A percentile compares a stretch with the other conserved stretches of the same genome.
phyloP scores from a whole-genome alignment of 1,284 basidiomycete species.

The Serendipita sp. region DNA sequence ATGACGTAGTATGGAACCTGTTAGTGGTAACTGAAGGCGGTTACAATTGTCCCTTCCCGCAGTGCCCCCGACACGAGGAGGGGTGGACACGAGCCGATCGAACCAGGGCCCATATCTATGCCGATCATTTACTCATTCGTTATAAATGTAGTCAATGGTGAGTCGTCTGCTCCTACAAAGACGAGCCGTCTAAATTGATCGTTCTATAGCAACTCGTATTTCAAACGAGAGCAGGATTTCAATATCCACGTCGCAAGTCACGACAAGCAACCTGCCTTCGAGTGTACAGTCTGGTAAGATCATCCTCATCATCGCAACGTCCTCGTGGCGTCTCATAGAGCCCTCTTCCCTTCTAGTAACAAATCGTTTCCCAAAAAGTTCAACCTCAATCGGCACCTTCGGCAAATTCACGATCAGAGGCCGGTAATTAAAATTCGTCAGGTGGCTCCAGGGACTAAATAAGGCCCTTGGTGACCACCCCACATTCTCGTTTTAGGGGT shows the following conservation, averaged over 20 bases:
- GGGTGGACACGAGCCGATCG: constrained; percentile 2
- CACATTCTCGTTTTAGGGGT: not conserved
- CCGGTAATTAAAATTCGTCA: not conserved
- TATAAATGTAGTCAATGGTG: constrained; percentile 2
- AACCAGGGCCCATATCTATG: constrained; percentile 4
- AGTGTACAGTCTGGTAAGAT: not conserved
- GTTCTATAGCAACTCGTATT: not conserved
- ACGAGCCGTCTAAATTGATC: not conserved
- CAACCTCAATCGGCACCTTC: not conserved
- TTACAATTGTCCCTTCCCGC: constrained; percentile 6
- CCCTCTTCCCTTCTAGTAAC: not conserved
- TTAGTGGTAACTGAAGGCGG: not conserved
- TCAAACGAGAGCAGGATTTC: constrained; percentile 4
- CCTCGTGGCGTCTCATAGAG: not conserved
- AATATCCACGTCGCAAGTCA: constrained; percentile 6
- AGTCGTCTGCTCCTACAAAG: not conserved
- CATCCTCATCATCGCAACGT: too few relatives aligned
- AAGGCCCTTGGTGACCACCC: not conserved
- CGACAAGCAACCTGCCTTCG: constrained; percentile 4
- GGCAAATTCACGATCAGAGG: constrained; percentile 2
- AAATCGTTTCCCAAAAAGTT: constrained; percentile 2
- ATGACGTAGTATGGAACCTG: constrained; percentile 2
- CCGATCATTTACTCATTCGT: constrained; percentile 3
- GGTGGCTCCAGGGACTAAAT: not conserved
- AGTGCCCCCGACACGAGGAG: not conserved